Evolutionary conservation across 768 basidiomycete species (phyloP), one percentile per base, ranked within the genome.

Genomic region (Lentinula guzmanii): DNA sequence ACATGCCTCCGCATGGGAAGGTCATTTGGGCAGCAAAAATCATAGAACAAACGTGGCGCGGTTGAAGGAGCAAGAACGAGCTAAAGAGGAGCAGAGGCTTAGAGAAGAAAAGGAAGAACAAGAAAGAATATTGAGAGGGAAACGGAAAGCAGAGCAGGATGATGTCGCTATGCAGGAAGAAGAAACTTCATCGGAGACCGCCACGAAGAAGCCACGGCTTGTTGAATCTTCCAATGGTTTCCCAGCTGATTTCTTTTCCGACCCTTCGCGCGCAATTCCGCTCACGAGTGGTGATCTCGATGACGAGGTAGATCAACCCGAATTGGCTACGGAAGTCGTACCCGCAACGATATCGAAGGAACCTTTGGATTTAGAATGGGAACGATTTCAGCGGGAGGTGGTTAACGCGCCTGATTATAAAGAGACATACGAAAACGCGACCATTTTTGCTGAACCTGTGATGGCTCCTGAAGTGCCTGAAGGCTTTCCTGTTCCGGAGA

Each of bases 1-100:
- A 67, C 85, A 91, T 67, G 81, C 89, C 3, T 84, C 88, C 28
- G 88, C 89, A n/a, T 94, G 91, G 91, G 86, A 91, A 62, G 90
- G 91, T 21, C 91, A 94, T 72, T 70, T 94, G 18, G 91, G 87
- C 11, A 91, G 88, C 74, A 93, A 93, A 74, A 73, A 73, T 1
- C 91, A 94, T 70, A 84, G 91, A 37, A 86, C 78, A 43, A 86
- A 84, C 67, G 84, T 86, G 16, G 77, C 79, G 10, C 81, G 82
- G 16, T 68, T 86, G 48, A 82, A 78, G 63, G 84, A 86, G 67
- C 80, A 86, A 65, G 83, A 86, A 61, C 74, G 70, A 58, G 65
- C 65, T 39, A 74, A 70, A 58, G 77, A 76, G 67, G 76, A 75
- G 61, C 62, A 73, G 62, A 72, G 69, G 63, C 63, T 65, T 58